Conservation (phyloP, 495 filamentous ascomycete species). For the Penicillium cinerascens region DNA sequence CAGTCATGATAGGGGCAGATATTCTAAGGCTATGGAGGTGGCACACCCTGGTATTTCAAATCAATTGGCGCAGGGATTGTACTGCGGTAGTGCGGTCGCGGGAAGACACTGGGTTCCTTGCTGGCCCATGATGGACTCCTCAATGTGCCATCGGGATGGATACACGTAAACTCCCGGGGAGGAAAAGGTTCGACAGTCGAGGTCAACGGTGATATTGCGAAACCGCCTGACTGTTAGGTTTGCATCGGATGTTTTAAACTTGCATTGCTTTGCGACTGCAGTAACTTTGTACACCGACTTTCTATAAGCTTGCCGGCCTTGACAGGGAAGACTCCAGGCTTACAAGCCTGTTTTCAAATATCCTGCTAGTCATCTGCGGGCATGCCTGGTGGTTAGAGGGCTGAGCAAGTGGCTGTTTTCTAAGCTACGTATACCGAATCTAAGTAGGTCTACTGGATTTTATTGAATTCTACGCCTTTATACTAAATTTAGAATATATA, state of each 20-base stretch:
- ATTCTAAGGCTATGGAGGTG: neutral
- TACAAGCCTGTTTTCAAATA: neutral
- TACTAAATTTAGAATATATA: too few species aligned
- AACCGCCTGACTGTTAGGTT: neutral
- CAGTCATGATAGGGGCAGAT: constrained; percentile 5
- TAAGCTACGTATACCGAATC: too few species aligned
- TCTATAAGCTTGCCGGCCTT: neutral
- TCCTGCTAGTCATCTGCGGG: too few species aligned
- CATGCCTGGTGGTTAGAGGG: too few species aligned
- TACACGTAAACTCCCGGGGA: too few species aligned
- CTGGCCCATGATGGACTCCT: neutral
- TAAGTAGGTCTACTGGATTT: too few species aligned
- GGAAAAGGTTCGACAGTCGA: neutral
- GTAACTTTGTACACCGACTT: neutral
- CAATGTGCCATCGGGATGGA: neutral
- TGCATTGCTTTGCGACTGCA: neutral
- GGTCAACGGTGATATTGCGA: neutral
- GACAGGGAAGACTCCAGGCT: neutral
- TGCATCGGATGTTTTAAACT: neutral
- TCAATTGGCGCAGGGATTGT: neutral
- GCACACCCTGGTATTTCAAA: neutral
- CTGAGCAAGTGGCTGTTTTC: too few species aligned
- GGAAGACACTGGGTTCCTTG: constrained; percentile 2
- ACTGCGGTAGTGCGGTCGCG: neutral
- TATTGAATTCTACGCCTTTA: too few species aligned